These are phyloP conservation scores for Dactylonectria macrodidyma DNA, from an alignment of 2,329 filamentous ascomycete species.

Conservation along the genomic window DNA sequence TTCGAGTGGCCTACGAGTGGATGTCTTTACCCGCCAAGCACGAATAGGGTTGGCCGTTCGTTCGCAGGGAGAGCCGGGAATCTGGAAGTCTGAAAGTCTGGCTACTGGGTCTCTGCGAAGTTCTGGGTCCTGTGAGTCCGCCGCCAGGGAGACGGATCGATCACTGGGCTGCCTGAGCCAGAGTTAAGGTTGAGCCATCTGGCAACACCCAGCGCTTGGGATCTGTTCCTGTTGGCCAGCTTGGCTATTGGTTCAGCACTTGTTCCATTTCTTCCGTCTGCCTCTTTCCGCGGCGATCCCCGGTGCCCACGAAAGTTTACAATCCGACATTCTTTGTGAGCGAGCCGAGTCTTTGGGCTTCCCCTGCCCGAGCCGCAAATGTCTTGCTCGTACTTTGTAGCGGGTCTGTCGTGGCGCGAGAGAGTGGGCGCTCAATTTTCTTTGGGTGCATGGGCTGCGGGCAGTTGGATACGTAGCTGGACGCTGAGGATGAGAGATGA, in stretches of 20 bases:
- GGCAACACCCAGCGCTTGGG: constrained; percentile 13
- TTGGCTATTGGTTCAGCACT: constrained; percentile 4
- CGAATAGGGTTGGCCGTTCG: constrained; percentile 36
- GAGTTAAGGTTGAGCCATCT: constrained; percentile 10
- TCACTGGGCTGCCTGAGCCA: constrained; percentile 13
- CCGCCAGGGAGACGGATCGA: constrained; percentile 43
- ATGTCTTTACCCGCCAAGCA: constrained; percentile 27
- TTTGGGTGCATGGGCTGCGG: background rate
- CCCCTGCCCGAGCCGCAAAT: constrained; percentile 2
- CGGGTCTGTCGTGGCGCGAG: constrained; percentile 8
- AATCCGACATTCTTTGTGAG: background rate
- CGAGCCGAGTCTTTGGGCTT: background rate
- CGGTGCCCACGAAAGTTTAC: background rate
- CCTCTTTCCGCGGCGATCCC: background rate
- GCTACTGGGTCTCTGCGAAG: too few relatives aligned
- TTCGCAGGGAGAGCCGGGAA: constrained; percentile 24
- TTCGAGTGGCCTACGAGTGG: constrained; percentile 21
- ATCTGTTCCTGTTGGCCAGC: constrained; percentile 14
- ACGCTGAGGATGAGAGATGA: constrained; percentile 17
- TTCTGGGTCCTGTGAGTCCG: constrained; percentile 25
- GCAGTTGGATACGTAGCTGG: background rate
- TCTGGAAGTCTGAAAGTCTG: constrained; percentile 31
- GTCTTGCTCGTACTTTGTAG: constrained; percentile 4
- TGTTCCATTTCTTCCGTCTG: background rate
- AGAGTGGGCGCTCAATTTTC: constrained; percentile 1